Base-by-base conservation (phyloP, 2,329 filamentous ascomycete species). In the Leptographium radiaticola region DNA sequence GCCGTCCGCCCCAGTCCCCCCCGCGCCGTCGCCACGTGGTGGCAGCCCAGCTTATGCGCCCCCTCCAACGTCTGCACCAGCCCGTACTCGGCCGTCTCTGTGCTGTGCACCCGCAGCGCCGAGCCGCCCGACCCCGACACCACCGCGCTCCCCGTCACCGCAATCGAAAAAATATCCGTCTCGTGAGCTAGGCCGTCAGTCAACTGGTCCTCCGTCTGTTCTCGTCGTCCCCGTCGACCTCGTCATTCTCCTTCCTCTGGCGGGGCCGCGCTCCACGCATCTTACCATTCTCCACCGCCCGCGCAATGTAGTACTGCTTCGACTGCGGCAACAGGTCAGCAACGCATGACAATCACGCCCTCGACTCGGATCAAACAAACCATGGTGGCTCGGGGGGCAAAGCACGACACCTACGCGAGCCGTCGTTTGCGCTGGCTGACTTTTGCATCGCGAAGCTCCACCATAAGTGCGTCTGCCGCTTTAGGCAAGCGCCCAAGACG, bases 251-350 rank as follows among this genome's bases (percentile, higher is more conserved):
- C 12, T 1, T 16, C 2, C 2, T 25, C 54, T 52, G 55, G 56
- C 44, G 54, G 56, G 53, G 50, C 38, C 13, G 20, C 11, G n/a
- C 38, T 12, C 30, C 16, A 6, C 25, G 25, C 25, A 25, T 4
- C 40, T 4, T 67, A 88, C 88, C 89, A 74, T 89, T 80, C 67
- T 95, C 87, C 67, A 95, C 81, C 45, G 89, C 91, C 69, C 95
- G 88, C 61, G 86, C 86, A 64, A 91, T 94, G 58, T 98, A 80
- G 68, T 96, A 98, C 84, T 97, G 93, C 74, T 97, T 97, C 54
- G 93, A 98, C 93, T 96, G 56, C 16, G n/a, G 6, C 18, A 40
- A 9, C 4, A 6, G 16, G n/a, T 36, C 20, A 25, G 30, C 34
- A 9, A 31, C 20, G 25, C 25, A 25, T 5, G 25, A 20, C 5